A percentile compares a stretch with the other conserved stretches of the same genome.
phyloP scores from a whole-genome alignment of 441 rosid genomes.

The Capsella rubella region DNA sequence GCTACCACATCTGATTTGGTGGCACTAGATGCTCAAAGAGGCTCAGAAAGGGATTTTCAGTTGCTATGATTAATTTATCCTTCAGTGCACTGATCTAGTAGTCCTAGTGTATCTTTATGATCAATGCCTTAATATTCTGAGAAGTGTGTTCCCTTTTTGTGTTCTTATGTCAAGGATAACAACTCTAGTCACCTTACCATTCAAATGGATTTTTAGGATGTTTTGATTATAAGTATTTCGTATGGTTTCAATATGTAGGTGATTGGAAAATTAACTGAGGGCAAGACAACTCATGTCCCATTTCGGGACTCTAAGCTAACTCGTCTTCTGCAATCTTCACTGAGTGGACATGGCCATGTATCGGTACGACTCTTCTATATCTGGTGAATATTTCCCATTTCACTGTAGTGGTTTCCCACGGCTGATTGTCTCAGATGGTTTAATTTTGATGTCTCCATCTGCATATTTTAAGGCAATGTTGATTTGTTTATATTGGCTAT shows the following conservation, averaged over 20 bases:
- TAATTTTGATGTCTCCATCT: conserved; percentile 17
- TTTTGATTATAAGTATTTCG: conserved; percentile 9
- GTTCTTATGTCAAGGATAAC: conserved; percentile 21
- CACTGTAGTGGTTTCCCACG: conserved; percentile 14
- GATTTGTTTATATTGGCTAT: conserved; percentile 24
- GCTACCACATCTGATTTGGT: conserved; percentile 10
- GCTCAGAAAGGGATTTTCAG: conserved; percentile 26
- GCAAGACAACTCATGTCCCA: conserved; percentile 98
- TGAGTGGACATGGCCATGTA: conserved; percentile 98
- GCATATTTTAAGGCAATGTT: conserved; percentile 20
- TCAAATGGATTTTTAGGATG: neutral
- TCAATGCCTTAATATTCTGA: conserved; percentile 27
- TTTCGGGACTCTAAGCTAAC: conserved; percentile 99
- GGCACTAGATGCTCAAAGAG: conserved; percentile 29
- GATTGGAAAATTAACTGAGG: conserved; percentile 97
- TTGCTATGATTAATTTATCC: conserved; percentile 11
- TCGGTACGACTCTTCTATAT: conserved; percentile 66
- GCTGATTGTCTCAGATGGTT: conserved; percentile 8
- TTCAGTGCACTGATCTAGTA: neutral
- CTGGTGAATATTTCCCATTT: conserved; percentile 44
- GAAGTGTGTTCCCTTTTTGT: conserved; percentile 14
- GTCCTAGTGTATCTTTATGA: conserved; percentile 16
- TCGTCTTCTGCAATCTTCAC: conserved; percentile 97
- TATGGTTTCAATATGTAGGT: conserved; percentile 60
- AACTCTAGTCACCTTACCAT: conserved; percentile 20